A percentile compares a stretch with the other conserved stretches of the same genome.
Evolutionary conservation across 2,329 filamentous ascomycete species (phyloP).

Genomic region (Chaetomiaceae sp.): DNA sequence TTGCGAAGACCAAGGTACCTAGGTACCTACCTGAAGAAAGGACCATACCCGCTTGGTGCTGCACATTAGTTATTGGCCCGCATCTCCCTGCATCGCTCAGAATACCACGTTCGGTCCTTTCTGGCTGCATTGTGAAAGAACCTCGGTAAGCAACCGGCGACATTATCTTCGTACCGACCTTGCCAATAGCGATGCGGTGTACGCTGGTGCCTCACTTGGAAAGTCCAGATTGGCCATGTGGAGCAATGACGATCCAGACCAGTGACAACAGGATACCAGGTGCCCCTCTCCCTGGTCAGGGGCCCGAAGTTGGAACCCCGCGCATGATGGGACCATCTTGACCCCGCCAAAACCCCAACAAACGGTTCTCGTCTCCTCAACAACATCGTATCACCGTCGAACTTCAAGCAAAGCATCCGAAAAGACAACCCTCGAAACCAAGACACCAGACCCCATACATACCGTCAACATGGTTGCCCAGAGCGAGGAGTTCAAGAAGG

Average conservation of each 20-base stretch:
- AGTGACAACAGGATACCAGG: conserved; percentile 1
- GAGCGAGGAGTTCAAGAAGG: conserved; percentile 47
- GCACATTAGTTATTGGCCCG: too few species aligned
- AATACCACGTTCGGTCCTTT: too few species aligned
- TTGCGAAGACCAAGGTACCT: too few species aligned
- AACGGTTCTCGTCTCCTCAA: conserved; percentile 11
- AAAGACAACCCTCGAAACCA: not conserved
- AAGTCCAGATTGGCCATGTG: conserved; percentile 2
- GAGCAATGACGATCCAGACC: conserved; percentile 12
- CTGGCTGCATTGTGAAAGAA: too few species aligned
- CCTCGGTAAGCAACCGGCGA: too few species aligned
- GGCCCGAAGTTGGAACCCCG: conserved; percentile 9
- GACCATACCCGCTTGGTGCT: too few species aligned
- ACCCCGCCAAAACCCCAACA: conserved; percentile 19
- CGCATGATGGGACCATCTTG: conserved; percentile 7
- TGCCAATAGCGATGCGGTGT: too few species aligned
- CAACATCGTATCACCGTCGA: conserved; percentile 11
- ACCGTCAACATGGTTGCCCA: conserved; percentile 35
- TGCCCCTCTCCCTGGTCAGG: conserved; percentile 10
- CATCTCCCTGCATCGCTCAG: too few species aligned
- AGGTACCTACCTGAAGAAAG: too few species aligned
- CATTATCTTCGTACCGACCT: too few species aligned
- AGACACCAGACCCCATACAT: not conserved
- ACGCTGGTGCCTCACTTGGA: too few species aligned
- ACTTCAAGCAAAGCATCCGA: not conserved